These are phyloP conservation scores for Clavariopsis aquatica DNA, from an alignment of 495 filamentous ascomycete genomes.

Conservation along the genomic window DNA sequence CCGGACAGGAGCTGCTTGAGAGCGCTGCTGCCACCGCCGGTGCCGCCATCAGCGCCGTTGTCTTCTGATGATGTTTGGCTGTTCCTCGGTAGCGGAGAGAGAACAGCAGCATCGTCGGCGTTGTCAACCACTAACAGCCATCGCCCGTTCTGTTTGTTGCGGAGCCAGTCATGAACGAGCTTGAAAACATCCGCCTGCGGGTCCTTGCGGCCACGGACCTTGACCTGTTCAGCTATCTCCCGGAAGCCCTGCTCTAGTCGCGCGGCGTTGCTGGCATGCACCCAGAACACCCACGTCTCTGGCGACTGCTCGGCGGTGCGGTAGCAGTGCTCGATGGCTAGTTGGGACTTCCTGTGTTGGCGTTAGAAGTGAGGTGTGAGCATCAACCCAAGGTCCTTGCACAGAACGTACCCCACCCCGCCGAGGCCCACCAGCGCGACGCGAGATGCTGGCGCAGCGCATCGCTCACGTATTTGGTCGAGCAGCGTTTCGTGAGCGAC, in stretches of 20 bases:
- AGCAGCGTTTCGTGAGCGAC: conserved; percentile 48
- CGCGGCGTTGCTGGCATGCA: too few species aligned
- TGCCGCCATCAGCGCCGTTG: conserved; percentile 1
- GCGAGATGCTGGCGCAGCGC: conserved; percentile 34
- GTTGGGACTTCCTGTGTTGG: too few species aligned
- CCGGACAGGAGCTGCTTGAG: conserved; percentile 6
- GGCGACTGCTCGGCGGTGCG: too few species aligned
- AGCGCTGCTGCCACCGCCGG: conserved; percentile 6
- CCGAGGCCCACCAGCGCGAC: conserved; percentile 43
- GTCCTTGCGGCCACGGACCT: too few species aligned
- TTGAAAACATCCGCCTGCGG: too few species aligned
- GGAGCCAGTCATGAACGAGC: too few species aligned
- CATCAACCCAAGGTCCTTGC: not conserved
- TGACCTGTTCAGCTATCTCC: too few species aligned
- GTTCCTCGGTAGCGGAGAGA: conserved; percentile 1
- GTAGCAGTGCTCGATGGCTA: too few species aligned
- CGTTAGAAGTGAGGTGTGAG: conserved; percentile 8
- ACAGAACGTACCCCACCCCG: conserved; percentile 49
- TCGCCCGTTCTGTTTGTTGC: conserved; percentile 6
- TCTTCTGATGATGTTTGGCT: not conserved
- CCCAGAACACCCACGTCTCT: too few species aligned
- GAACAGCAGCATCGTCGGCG: conserved; percentile 8
- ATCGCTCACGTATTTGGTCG: conserved; percentile 39
- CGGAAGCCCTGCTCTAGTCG: too few species aligned
- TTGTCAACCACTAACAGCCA: conserved; percentile 13